Percentiles rank a stretch among this genome's conserved stretches.
Evolutionary conservation across 1,284 basidiomycete species (phyloP).

Genomic region (Melampsora larici-populina): DNA sequence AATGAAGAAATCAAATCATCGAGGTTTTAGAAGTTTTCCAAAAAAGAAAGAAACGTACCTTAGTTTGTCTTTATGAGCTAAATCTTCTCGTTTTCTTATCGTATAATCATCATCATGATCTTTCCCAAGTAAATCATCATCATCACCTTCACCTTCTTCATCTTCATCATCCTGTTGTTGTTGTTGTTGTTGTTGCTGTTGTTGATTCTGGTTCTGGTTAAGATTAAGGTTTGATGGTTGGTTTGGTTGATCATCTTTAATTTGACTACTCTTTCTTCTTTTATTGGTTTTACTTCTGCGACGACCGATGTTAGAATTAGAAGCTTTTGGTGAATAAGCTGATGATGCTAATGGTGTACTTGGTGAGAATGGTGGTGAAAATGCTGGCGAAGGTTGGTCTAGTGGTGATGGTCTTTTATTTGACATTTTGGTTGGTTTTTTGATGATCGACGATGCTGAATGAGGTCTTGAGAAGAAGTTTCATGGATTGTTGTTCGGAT

Average conservation of each 20-base stretch:
- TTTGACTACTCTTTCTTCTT: conserved; percentile 14
- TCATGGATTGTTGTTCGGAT: no score
- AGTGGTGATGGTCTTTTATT: neutral
- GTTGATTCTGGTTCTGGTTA: conserved; percentile 22
- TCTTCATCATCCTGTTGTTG: conserved; percentile 46
- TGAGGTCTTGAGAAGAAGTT: no score
- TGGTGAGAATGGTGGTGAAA: conserved; percentile 26
- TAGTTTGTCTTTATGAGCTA: conserved; percentile 53
- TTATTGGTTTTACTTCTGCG: conserved; percentile 31
- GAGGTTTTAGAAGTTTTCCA: neutral
- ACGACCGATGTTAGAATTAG: neutral
- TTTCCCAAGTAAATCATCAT: conserved; percentile 48
- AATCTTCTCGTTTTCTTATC: conserved; percentile 51
- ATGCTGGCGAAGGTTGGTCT: conserved; percentile 12
- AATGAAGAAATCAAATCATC: neutral
- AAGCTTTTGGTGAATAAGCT: conserved; percentile 8
- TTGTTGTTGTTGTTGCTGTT: conserved; percentile 44
- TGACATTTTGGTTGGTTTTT: neutral
- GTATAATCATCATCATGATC: conserved; percentile 49
- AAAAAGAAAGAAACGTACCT: conserved; percentile 47
- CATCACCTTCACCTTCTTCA: conserved; percentile 50
- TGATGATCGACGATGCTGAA: no score
- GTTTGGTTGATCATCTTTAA: neutral
- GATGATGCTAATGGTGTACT: neutral
- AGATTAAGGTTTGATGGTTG: neutral